Conservation (phyloP, 2,329 filamentous ascomycete species). For the Apiospora kogelbergensis region DNA sequence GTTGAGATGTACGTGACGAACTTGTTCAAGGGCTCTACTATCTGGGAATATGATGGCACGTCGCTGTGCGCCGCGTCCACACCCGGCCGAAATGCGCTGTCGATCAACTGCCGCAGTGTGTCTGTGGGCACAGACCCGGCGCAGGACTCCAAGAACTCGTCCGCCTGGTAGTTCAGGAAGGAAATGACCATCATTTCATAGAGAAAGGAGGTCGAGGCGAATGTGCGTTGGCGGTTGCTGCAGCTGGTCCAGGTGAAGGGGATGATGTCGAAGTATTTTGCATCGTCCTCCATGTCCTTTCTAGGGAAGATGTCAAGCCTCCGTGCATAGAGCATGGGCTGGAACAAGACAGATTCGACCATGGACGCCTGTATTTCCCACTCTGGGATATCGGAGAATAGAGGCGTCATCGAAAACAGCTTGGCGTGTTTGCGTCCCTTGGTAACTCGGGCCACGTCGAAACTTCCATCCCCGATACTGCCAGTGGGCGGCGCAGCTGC, state of each 20-base stretch:
- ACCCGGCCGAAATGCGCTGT: background rate
- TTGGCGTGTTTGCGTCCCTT: constrained; percentile 12
- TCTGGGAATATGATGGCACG: constrained; percentile 10
- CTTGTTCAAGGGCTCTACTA: constrained; percentile 12
- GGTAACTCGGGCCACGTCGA: background rate
- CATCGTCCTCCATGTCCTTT: constrained; percentile 19
- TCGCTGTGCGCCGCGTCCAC: background rate
- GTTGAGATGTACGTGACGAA: constrained; percentile 19
- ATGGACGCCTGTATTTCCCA: constrained; percentile 21
- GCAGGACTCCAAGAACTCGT: constrained; percentile 23
- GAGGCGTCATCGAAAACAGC: constrained; percentile 13
- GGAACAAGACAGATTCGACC: constrained; percentile 19
- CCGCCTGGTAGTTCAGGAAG: constrained; percentile 22
- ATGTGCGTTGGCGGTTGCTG: constrained; percentile 19
- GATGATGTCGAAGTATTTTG: constrained; percentile 25
- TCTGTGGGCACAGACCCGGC: constrained; percentile 12
- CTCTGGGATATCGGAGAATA: constrained; percentile 17
- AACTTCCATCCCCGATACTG: background rate
- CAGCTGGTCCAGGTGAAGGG: constrained; percentile 22
- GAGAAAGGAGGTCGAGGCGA: constrained; percentile 20
- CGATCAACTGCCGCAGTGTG: no score
- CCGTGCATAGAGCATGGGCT: constrained; percentile 17
- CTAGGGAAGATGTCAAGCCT: constrained; percentile 20
- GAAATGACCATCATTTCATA: constrained; percentile 22
- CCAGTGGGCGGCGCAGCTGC: background rate